Evolutionary conservation across 108 stramenopile species (phyloP).

Genomic region (Nitzschia sp.): DNA sequence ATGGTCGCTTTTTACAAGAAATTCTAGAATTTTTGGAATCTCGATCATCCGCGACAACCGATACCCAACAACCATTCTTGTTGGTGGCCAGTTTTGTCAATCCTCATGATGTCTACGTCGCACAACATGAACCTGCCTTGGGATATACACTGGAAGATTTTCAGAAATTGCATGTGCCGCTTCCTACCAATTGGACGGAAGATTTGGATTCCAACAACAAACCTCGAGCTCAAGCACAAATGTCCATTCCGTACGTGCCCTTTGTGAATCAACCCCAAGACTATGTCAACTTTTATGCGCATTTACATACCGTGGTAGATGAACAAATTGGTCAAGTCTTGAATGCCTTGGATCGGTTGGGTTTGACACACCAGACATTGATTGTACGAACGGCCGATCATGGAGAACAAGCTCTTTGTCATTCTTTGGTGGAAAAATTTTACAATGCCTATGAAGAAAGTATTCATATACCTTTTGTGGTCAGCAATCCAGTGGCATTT

Average conservation of each 20-base stretch:
- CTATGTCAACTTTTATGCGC: constrained; percentile 61
- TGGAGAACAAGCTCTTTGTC: constrained; percentile 55
- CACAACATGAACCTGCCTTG: constrained; percentile 35
- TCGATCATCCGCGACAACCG: background rate
- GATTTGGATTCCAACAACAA: constrained; percentile 29
- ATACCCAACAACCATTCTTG: constrained; percentile 44
- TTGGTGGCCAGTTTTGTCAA: constrained; percentile 62
- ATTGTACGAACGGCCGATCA: constrained; percentile 64
- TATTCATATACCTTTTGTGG: constrained; percentile 50
- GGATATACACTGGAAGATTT: constrained; percentile 53
- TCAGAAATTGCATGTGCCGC: constrained; percentile 30
- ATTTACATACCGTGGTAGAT: constrained; percentile 47
- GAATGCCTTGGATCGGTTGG: constrained; percentile 40
- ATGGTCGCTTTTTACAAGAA: constrained; percentile 52
- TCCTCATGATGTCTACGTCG: constrained; percentile 70
- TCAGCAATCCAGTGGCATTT: constrained; percentile 53
- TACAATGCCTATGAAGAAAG: constrained; percentile 61
- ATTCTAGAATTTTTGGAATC: constrained; percentile 29
- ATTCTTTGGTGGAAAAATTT: constrained; percentile 59
- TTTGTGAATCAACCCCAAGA: constrained; percentile 41
- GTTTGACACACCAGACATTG: constrained; percentile 49
- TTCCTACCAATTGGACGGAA: constrained; percentile 35
- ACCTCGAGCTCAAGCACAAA: constrained; percentile 27
- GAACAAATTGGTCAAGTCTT: constrained; percentile 49
- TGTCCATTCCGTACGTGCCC: constrained; percentile 18